These are phyloP conservation scores for Mollisiaceae sp. DNA, from an alignment of 2,329 filamentous ascomycete species.

Conservation along the genomic window DNA sequence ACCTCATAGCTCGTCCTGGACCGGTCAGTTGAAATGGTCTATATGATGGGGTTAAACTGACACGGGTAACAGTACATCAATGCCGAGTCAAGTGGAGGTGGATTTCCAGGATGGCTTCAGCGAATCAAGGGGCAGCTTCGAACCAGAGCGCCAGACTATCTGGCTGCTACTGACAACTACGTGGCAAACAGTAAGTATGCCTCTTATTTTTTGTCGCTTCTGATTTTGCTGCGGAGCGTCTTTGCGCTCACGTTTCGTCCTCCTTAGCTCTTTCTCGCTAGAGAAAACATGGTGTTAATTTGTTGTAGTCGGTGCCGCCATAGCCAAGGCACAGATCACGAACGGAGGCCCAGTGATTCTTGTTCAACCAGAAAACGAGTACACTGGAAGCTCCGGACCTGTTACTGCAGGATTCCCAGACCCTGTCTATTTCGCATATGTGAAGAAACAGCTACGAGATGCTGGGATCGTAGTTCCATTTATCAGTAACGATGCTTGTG, in stretches of 20 bases:
- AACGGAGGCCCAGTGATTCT: slow-evolving; percentile 82
- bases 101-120: slow-evolving; percentile 81
- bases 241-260: too few relatives aligned
- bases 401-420: slow-evolving; percentile 64
- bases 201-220: too few relatives aligned
- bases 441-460: slow-evolving; percentile 69
- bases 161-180: slow-evolving; percentile 70
- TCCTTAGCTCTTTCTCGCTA: too few relatives aligned
- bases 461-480: slow-evolving; percentile 76
- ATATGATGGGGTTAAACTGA: not conserved
- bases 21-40: slow-evolving; percentile 30
- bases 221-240: too few relatives aligned
- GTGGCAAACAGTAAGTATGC: slow-evolving; percentile 44
- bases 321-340: slow-evolving; percentile 80
- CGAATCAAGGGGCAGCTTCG: slow-evolving; percentile 68
- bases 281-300: too few relatives aligned
- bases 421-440: slow-evolving; percentile 70
- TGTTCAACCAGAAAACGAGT: slow-evolving; percentile 84
- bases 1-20: slow-evolving; percentile 64
- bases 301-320: slow-evolving; percentile 58
- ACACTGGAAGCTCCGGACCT: slow-evolving; percentile 57
- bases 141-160: slow-evolving; percentile 64
- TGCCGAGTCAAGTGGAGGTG: slow-evolving; percentile 76
- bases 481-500: slow-evolving; percentile 72
- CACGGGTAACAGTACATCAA: slow-evolving; percentile 67